Evolutionary conservation across 306 rosid species (phyloP).

Genomic region (Luffa aegyptiaca): DNA sequence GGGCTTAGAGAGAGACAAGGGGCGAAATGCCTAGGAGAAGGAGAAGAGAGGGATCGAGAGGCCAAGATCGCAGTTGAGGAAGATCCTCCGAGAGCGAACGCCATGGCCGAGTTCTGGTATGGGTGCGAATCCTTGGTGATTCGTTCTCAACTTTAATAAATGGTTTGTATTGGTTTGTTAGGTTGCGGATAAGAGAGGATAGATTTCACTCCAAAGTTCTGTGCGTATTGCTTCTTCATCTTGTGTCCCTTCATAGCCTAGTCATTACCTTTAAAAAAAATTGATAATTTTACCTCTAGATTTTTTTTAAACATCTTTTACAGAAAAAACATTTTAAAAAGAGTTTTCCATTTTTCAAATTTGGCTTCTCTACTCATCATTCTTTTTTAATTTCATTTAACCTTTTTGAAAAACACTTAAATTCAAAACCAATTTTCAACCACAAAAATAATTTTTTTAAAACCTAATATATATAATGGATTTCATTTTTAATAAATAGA

Average conservation of each 20-base stretch:
- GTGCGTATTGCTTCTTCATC: not conserved
- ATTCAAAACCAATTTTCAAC: too few relatives aligned
- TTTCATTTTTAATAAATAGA: too few relatives aligned
- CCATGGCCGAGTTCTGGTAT: conserved; percentile 27
- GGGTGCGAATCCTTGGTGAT: not conserved
- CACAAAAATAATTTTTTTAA: too few relatives aligned
- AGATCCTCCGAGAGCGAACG: conserved; percentile 63
- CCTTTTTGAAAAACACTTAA: too few relatives aligned
- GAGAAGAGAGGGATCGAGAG: conserved; percentile 36
- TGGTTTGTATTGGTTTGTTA: conserved; percentile 30
- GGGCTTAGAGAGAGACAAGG: conserved; percentile 33
- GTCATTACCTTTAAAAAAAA: not conserved
- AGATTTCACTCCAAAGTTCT: conserved; percentile 22
- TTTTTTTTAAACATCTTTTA: too few relatives aligned
- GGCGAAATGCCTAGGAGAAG: conserved; percentile 32
- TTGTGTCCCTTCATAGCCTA: too few relatives aligned
- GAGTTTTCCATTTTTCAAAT: too few relatives aligned
- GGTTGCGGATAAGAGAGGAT: conserved; percentile 70
- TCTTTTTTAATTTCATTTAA: too few relatives aligned
- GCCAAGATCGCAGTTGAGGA: conserved; percentile 53
- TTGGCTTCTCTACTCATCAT: too few relatives aligned
- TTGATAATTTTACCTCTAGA: too few relatives aligned
- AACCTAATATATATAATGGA: too few relatives aligned
- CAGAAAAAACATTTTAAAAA: too few relatives aligned
- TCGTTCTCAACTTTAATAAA: not conserved